phyloP scores from a whole-genome alignment of 257 asterid species.

The Coffea eugenioides region DNA sequence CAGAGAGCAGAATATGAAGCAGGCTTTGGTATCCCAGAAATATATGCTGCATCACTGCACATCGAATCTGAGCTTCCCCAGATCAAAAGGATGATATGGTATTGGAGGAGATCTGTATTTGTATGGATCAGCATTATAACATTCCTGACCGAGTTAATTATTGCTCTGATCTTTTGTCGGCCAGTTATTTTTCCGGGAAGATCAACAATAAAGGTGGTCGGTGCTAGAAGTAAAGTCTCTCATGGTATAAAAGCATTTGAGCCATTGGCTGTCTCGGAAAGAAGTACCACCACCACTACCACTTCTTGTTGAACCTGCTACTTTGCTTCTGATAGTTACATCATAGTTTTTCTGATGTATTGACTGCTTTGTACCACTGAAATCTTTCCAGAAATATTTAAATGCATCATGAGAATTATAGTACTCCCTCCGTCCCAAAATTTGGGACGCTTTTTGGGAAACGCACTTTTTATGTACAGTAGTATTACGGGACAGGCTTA shows the following conservation, averaged over 20 bases:
- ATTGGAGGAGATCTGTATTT: constrained; percentile 53
- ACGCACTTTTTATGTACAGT: too few relatives aligned
- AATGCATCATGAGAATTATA: not conserved
- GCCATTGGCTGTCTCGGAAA: not conserved
- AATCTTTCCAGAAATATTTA: not conserved
- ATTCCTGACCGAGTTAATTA: constrained; percentile 29
- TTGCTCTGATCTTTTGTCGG: constrained; percentile 31
- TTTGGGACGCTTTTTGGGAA: too few relatives aligned
- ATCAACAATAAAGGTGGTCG: constrained; percentile 5
- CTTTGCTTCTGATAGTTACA: not conserved
- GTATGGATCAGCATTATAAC: constrained; percentile 43
- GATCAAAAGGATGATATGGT: constrained; percentile 35
- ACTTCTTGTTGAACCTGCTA: not conserved
- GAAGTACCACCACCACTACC: not conserved
- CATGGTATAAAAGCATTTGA: constrained; percentile 16
- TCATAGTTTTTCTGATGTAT: not conserved
- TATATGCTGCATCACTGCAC: constrained; percentile 42
- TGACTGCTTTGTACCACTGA: not conserved
- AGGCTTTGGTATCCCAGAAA: constrained; percentile 57
- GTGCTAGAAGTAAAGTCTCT: constrained; percentile 20
- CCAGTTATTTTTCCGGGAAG: constrained; percentile 37
- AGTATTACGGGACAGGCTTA: too few relatives aligned
- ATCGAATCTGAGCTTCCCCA: constrained; percentile 46
- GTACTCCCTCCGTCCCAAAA: too few relatives aligned
- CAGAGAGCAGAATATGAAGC: constrained; percentile 49